These are phyloP conservation scores for Quercus lobata DNA, from an alignment of 331 rosid genomes.

Conservation along the genomic window DNA sequence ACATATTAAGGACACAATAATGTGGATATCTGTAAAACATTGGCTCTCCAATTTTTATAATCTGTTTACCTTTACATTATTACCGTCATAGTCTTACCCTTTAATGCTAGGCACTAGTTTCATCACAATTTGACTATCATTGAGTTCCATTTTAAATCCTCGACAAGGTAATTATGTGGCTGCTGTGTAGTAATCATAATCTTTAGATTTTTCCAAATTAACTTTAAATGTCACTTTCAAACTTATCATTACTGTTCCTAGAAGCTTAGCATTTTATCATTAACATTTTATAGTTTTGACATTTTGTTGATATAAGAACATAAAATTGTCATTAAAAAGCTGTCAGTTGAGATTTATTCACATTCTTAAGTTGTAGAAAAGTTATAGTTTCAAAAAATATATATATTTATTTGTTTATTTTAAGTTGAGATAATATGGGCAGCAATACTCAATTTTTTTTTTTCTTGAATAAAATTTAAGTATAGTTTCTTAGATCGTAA, in stretches of 20 bases:
- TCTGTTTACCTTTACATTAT: conserved; percentile 5
- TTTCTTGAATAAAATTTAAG: no score
- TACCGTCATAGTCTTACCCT: not conserved
- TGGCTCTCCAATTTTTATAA: not conserved
- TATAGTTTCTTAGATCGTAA: no score
- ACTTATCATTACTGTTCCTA: not conserved
- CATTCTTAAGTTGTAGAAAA: no score
- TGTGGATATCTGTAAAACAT: not conserved
- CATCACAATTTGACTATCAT: conserved; percentile 19
- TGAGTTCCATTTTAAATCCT: conserved; percentile 4
- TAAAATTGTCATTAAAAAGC: no score
- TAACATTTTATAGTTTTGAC: not conserved
- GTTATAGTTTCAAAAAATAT: no score
- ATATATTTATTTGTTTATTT: no score
- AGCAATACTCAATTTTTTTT: no score
- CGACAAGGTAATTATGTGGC: conserved; percentile 21
- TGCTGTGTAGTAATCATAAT: conserved; percentile 15
- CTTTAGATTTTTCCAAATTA: conserved; percentile 12
- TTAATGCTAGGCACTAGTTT: conserved; percentile 20
- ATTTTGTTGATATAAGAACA: no score
- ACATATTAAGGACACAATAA: not conserved
- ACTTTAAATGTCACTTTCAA: not conserved
- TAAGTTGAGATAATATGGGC: no score
- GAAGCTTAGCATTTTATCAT: not conserved
- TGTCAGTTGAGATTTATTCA: no score